Base-by-base conservation (phyloP, 441 rosid genomes). In the Pelargonium myrrhifolium region DNA sequence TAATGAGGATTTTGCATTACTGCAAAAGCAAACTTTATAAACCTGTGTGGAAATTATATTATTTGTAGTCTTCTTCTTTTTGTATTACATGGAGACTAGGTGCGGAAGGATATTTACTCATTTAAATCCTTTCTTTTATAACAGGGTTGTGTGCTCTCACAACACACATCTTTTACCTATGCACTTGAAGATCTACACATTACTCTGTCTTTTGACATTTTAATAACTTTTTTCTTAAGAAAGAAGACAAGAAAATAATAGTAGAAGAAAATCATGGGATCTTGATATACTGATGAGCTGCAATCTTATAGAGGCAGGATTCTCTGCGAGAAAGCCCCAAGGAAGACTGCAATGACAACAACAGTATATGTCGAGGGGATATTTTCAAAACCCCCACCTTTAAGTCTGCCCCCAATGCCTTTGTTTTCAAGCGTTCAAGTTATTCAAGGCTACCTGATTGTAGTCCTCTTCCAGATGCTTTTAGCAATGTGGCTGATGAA, bases 401-500 rank as follows among this genome's bases (percentile, higher is more conserved):
- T 56, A 87, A 80, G 80, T 81, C 86, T 58, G 84, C 82, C 74
- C 81, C 87, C 12, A 89, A 65, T 62, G 75, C 87, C 70, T 93
- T 87, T 72, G 97, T 93, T 60, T 88, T 80, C 72, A 82, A 74
- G 63, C 79, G 96, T 62, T 87, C 98, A 77, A 89, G 81, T 76
- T 83, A 86, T 75, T 74, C 87, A 20, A 70, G 76, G 60, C 77
- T 82, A 58, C 76, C 87, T 60, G 96, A 83, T 68, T 89, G 40
- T 71, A 90, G 96, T 76, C 98, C 96, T 11, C 88, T 89, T 78
- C 94, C 91, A 59, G 85, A 87, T 81, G 74, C 85, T 72, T 75
- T 85, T 65, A 86, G 94, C 77, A 81, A 77, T 67, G 85, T 93
- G 51, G 98, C 94, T 55, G 98, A 93, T 77, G 96, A 93, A 81